A percentile compares a stretch with the other conserved stretches of the same genome.
phyloP scores from a whole-genome alignment of 306 rosid genomes.

The Cucurbita moschata region DNA sequence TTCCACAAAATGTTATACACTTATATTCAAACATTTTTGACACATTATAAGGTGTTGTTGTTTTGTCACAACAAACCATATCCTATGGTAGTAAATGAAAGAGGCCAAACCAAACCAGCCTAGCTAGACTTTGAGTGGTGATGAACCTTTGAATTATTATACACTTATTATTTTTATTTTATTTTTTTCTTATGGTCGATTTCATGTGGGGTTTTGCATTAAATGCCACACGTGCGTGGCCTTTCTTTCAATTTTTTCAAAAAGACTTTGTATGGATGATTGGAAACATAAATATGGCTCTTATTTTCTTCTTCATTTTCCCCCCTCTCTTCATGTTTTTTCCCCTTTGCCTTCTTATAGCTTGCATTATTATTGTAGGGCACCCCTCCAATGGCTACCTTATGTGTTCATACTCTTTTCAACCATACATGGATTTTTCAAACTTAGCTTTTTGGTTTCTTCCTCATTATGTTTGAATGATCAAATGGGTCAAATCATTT shows the following conservation, averaged over 20 bases:
- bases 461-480: neutral
- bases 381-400: neutral
- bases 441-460: neutral
- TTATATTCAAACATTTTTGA: neutral
- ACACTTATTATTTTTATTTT: neutral
- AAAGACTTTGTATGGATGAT: neutral
- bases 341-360: neutral
- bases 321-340: neutral
- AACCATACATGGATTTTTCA: neutral
- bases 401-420: neutral
- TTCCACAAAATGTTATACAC: neutral
- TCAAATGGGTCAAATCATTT: neutral
- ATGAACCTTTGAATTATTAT: neutral
- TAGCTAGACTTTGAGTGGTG: constrained; percentile 1
- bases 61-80: constrained; percentile 18
- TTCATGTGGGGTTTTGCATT: constrained; percentile 4
- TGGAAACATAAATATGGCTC: constrained; percentile 1
- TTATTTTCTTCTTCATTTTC: neutral
- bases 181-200: neutral
- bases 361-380: neutral
- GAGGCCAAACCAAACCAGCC: constrained; percentile 21
- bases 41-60: neutral
- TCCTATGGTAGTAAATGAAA: constrained; percentile 13
- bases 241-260: neutral
- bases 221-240: constrained; percentile 32